A percentile compares a stretch with the other conserved stretches of the same genome.
phyloP scores from a whole-genome alignment of 2,329 filamentous ascomycete species.

The Emergomyces orientalis region DNA sequence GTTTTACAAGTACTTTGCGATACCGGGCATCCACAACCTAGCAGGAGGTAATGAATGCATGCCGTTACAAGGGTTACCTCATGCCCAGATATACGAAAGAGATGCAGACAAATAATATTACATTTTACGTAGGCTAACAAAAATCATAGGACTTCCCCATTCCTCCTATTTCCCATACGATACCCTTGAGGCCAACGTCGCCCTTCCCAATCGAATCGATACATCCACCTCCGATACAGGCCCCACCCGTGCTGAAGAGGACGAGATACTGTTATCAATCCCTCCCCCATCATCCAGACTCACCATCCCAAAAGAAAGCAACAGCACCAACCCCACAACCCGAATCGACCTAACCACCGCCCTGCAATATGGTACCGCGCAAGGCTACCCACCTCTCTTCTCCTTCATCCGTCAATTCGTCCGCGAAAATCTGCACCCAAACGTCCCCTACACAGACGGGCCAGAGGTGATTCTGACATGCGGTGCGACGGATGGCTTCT shows the following conservation, averaged over 20 bases:
- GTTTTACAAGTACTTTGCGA: slow-evolving; percentile 75
- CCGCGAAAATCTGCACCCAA: slow-evolving; percentile 66
- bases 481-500: slow-evolving; percentile 77
- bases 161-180: slow-evolving; percentile 80
- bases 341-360: slow-evolving; percentile 75
- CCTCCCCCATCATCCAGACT: slow-evolving; percentile 44
- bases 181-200: slow-evolving; percentile 73
- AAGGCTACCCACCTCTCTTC: slow-evolving; percentile 70
- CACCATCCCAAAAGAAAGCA: slow-evolving; percentile 60
- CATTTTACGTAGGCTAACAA: slow-evolving; percentile 8
- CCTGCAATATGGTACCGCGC: slow-evolving; percentile 76
- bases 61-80: not conserved
- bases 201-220: slow-evolving; percentile 55
- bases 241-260: slow-evolving; percentile 31
- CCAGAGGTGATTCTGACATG: slow-evolving; percentile 71
- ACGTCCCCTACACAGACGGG: slow-evolving; percentile 66
- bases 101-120: not conserved
- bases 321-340: slow-evolving; percentile 49
- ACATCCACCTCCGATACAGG: slow-evolving; percentile 38
- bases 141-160: slow-evolving; percentile 61
- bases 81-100: not conserved
- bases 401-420: slow-evolving; percentile 72
- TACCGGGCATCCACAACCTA: slow-evolving; percentile 53
- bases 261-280: slow-evolving; percentile 21
- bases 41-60: slow-evolving; percentile 45